phyloP scores from a whole-genome alignment of 352 stramenopile species.

The Phytophthora palmivora region DNA sequence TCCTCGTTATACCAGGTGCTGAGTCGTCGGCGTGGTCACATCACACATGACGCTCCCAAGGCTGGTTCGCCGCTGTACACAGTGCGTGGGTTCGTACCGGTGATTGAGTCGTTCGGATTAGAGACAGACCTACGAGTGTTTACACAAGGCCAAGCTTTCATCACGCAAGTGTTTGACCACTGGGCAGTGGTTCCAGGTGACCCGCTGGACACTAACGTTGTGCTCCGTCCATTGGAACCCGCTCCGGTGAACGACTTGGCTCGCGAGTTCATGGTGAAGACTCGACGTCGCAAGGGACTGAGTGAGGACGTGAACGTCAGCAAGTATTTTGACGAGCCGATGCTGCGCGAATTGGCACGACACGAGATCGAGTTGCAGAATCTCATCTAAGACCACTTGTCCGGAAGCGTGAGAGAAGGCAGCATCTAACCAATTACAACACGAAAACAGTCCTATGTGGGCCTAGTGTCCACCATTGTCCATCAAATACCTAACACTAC shows the following conservation, averaged over 20 bases:
- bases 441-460: conserved; percentile 18
- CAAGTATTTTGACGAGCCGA: conserved; percentile 99
- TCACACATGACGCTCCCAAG: conserved; percentile 95
- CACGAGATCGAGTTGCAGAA: conserved; percentile 91
- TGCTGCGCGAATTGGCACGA: conserved; percentile 94
- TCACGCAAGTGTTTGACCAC: conserved; percentile 98
- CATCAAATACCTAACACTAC: no score
- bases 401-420: background rate
- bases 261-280: conserved; percentile 99
- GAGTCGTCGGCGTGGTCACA: conserved; percentile 92
- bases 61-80: conserved; percentile 97
- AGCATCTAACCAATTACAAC: conserved; percentile 4
- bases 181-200: conserved; percentile 99
- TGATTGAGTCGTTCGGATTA: conserved; percentile 99
- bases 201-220: conserved; percentile 96
- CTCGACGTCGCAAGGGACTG: conserved; percentile 98
- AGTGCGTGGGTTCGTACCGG: conserved; percentile 97
- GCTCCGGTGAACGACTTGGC: conserved; percentile 96
- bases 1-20: conserved; percentile 97
- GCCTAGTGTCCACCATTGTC: conserved; percentile 1
- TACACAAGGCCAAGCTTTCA: conserved; percentile 97
- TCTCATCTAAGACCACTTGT: conserved; percentile 59
- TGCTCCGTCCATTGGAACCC: conserved; percentile 99
- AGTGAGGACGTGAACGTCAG: conserved; percentile 98
- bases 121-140: conserved; percentile 99